Conservation (phyloP, 78 protist genomes). For the Chrysochromulina parva region DNA sequence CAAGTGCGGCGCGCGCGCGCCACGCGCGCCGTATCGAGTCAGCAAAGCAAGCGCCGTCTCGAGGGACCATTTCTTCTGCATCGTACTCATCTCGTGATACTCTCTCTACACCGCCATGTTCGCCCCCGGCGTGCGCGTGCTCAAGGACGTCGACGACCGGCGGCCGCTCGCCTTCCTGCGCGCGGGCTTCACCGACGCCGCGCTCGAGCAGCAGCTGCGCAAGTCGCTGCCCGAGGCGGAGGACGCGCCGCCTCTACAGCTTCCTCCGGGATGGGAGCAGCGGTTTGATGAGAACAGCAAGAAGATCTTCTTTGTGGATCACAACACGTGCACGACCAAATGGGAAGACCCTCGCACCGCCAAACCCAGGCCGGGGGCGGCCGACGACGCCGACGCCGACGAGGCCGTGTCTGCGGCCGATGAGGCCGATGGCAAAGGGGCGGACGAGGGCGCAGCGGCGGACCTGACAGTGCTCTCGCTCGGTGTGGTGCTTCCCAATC, state of each 20-base stretch:
- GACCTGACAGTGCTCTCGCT: background rate
- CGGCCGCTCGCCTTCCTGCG: background rate
- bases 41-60: too few relatives aligned
- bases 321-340: background rate
- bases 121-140: too few relatives aligned
- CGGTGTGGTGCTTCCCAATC: background rate
- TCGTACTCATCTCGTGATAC: too few relatives aligned
- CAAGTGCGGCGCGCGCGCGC: too few relatives aligned
- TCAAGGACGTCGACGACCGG: too few relatives aligned
- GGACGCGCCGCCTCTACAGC: background rate
- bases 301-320: background rate
- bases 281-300: background rate
- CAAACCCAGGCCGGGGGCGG: background rate
- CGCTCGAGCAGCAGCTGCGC: background rate
- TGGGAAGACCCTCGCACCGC: background rate
- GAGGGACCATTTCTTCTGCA: too few relatives aligned
- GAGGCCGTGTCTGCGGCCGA: background rate
- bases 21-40: too few relatives aligned
- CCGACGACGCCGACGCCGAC: background rate
- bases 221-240: background rate
- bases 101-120: too few relatives aligned
- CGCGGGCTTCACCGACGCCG: background rate
- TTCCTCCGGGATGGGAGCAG: constrained; percentile 4
- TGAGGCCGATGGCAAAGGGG: background rate
- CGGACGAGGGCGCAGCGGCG: background rate